Percentiles rank a stretch among this genome's conserved stretches.
These are phyloP conservation scores for Epicoccum sorghinum DNA, from an alignment of 2,329 filamentous ascomycete species.

Conservation along the genomic window DNA sequence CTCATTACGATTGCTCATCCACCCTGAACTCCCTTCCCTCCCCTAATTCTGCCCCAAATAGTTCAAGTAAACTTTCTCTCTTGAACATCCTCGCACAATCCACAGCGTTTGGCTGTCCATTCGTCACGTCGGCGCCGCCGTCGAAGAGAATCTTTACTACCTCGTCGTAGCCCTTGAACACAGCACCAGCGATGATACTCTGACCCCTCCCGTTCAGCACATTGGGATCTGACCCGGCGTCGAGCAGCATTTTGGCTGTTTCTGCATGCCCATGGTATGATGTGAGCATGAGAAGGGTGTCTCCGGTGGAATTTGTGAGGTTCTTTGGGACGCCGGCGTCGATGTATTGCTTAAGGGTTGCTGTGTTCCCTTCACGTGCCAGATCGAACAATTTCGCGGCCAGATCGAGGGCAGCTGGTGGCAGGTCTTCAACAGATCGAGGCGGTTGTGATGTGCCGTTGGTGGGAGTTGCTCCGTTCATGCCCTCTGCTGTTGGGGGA, in stretches of 20 bases:
- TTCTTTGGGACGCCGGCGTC: constrained; percentile 70
- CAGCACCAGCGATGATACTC: constrained; percentile 71
- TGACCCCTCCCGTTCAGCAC: constrained; percentile 71
- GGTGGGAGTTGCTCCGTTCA: neutral
- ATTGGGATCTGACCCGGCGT: constrained; percentile 70
- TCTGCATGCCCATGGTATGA: constrained; percentile 71
- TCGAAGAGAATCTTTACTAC: constrained; percentile 63
- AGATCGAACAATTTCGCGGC: constrained; percentile 71
- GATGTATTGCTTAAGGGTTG: constrained; percentile 67
- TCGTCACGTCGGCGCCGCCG: constrained; percentile 49
- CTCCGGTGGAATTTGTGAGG: constrained; percentile 74
- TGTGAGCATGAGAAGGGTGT: constrained; percentile 76
- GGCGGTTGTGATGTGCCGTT: constrained; percentile 9
- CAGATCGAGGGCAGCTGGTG: constrained; percentile 70
- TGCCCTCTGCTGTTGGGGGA: constrained; percentile 12
- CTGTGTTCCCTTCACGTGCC: constrained; percentile 64
- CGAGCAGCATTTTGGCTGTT: constrained; percentile 65
- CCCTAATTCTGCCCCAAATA: constrained; percentile 37
- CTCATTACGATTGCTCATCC: neutral
- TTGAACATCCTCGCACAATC: constrained; percentile 56
- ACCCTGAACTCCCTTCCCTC: constrained; percentile 12
- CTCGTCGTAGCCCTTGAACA: constrained; percentile 72
- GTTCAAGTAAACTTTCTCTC: constrained; percentile 41
- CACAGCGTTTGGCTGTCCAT: constrained; percentile 54
- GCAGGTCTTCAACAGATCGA: constrained; percentile 48